Evolutionary conservation across 768 basidiomycete species (phyloP).

Genomic region (Paxillus ammoniavirescens): DNA sequence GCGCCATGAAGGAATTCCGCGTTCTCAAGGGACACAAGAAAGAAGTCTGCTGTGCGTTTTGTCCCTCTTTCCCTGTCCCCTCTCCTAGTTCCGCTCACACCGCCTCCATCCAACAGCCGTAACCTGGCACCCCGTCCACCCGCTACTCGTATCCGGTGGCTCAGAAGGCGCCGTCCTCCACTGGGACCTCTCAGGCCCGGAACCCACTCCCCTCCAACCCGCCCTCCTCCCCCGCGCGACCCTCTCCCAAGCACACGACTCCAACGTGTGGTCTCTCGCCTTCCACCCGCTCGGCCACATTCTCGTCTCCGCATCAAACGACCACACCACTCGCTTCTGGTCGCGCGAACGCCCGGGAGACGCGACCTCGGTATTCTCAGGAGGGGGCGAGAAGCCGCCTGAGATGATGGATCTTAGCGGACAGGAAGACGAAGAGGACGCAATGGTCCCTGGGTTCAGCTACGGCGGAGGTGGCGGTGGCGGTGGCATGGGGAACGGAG

Average conservation of each 20-base stretch:
- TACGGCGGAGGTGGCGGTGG: conserved; percentile 32
- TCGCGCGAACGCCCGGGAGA: conserved; percentile 89
- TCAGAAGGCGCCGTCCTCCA: conserved; percentile 93
- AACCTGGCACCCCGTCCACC: conserved; percentile 95
- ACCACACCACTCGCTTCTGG: conserved; percentile 99
- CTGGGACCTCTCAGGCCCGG: conserved; percentile 83
- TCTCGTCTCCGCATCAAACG: conserved; percentile 92
- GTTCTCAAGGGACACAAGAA: conserved; percentile 95
- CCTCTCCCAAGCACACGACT: conserved; percentile 96
- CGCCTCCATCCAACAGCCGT: conserved; percentile 52
- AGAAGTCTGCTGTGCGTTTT: conserved; percentile 88
- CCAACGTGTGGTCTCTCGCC: conserved; percentile 93
- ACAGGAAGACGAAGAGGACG: conserved; percentile 74
- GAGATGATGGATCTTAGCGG: conserved; percentile 56
- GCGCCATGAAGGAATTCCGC: conserved; percentile 95
- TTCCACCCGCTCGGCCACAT: conserved; percentile 97
- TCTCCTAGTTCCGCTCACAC: background rate
- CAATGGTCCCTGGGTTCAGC: conserved; percentile 73
- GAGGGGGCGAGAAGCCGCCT: conserved; percentile 83
- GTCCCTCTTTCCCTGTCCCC: background rate
- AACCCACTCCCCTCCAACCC: conserved; percentile 36
- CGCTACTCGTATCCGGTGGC: conserved; percentile 89
- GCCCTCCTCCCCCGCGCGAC: conserved; percentile 68
- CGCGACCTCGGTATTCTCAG: conserved; percentile 69
- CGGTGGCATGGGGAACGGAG: conserved; percentile 18